Percentiles rank a stretch among this genome's conserved stretches.
Evolutionary conservation across 345 rosid species (phyloP).

Genomic region (Excoecaria agallocha): DNA sequence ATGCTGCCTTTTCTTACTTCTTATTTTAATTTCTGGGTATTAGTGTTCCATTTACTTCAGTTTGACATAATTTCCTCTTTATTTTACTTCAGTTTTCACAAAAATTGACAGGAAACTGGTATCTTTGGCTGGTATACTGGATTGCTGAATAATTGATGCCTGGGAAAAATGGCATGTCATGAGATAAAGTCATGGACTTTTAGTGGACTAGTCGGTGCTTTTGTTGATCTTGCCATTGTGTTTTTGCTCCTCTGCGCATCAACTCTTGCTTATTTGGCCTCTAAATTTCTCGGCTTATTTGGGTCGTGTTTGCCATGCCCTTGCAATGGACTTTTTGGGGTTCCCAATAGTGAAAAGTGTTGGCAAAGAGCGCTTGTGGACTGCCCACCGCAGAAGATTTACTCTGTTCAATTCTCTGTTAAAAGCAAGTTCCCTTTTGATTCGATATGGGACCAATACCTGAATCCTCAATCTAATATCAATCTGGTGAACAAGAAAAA

Average conservation of each 20-base stretch:
- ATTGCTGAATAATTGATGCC: background rate
- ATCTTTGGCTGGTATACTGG: background rate
- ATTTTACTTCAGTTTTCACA: background rate
- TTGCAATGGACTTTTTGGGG: conserved; percentile 53
- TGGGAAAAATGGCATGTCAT: conserved; percentile 38
- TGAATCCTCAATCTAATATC: conserved; percentile 11
- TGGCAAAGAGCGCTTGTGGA: conserved; percentile 52
- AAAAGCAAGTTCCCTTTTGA: conserved; percentile 45
- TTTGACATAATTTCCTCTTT: background rate
- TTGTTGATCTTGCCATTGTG: conserved; percentile 61
- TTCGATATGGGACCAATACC: conserved; percentile 27
- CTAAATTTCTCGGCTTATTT: conserved; percentile 48
- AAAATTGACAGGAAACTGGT: background rate
- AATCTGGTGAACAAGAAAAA: conserved; percentile 21
- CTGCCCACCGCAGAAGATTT: conserved; percentile 45
- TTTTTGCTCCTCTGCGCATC: conserved; percentile 59
- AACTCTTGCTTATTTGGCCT: conserved; percentile 42
- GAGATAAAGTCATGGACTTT: conserved; percentile 51
- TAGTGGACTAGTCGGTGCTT: conserved; percentile 49
- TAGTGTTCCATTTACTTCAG: background rate
- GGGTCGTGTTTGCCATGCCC: conserved; percentile 60
- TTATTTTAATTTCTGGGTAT: background rate
- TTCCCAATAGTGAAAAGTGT: conserved; percentile 35
- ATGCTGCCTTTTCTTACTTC: background rate
- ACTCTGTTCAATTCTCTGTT: conserved; percentile 44